Evolutionary conservation across 140 eudicot genomes (phyloP).

Genomic region (Anethum foeniculum): DNA sequence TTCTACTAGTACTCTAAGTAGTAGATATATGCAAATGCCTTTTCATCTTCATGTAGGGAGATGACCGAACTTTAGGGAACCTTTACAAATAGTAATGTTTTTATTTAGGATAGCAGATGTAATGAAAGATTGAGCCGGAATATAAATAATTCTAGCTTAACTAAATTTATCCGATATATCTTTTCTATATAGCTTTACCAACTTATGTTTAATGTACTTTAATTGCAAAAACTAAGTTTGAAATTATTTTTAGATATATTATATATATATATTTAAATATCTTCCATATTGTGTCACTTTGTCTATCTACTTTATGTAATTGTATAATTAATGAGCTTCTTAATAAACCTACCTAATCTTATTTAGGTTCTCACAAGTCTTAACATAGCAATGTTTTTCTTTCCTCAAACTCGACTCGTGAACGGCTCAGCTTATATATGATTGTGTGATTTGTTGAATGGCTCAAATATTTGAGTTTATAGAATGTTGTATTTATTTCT

Average conservation of each 20-base stretch:
- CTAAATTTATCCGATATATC: not conserved
- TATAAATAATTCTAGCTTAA: not conserved
- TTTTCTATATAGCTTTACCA: not conserved
- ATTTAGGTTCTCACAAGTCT: not conserved
- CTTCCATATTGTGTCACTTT: not conserved
- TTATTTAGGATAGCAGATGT: not conserved
- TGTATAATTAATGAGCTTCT: not conserved
- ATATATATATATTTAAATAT: not conserved
- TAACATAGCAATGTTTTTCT: not conserved
- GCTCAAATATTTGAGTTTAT: not conserved
- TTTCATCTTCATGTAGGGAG: not conserved
- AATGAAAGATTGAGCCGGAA: not conserved
- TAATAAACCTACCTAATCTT: not conserved
- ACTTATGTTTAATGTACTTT: not conserved
- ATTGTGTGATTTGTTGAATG: not conserved
- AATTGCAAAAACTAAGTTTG: not conserved
- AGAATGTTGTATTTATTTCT: not conserved
- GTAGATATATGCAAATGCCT: not conserved
- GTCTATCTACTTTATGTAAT: not conserved
- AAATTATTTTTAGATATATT: not conserved
- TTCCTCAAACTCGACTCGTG: not conserved
- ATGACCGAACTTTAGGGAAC: not conserved
- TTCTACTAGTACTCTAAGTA: not conserved
- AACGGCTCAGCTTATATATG: not conserved
- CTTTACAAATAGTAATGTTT: not conserved